Evolutionary conservation across 768 basidiomycete genomes (phyloP), one percentile per base, ranked within the genome.

Genomic region (Amanita brunnescens): DNA sequence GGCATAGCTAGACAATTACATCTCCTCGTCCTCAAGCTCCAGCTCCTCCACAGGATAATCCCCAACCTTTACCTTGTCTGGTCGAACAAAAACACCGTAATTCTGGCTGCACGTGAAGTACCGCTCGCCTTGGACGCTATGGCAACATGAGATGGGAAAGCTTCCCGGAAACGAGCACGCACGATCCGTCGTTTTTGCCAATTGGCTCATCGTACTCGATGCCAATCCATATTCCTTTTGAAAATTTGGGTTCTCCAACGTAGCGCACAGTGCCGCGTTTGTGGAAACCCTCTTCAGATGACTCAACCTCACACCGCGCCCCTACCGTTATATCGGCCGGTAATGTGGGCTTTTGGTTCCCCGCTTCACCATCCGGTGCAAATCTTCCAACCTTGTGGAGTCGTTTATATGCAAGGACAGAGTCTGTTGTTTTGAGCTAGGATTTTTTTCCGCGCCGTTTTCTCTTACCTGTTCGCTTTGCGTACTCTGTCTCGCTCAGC

Each of bases 141-240:
- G 33, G 48, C 29, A 23, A 9, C 18, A 29, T 7, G 23, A 24
- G 23, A 43, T 21, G 16, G 40, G 51, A 51, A 47, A 39, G 29
- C 43, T 44, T 49, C 47, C 46, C 14, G 38, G 2, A 16, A 47
- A 51, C 23, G 8, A 37, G 13, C 7, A 81, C 92, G 69, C 62
- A 95, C 93, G 83, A 84, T 58, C 95, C 95, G 64, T 97, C 88
- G 55, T 94, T 93, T 70, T 94, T 97, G 9, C 95, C 95, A 20
- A 91, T 75, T 2, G 95, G 94, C 59, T 98, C 95, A 62, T 98
- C 95, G 61, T 93, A 90, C 64, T 95, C 91, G 16, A 98, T 74
- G 0, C 95, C 95, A 1, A 97, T 78, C 94, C 94, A 98, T 0
- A 80, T 66, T 0, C 85, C 78, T 53, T 75, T 78, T 8, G 79